These are phyloP conservation scores for Danielia reshetovae DNA, from an alignment of 805 yeast genomes.

Conservation along the genomic window DNA sequence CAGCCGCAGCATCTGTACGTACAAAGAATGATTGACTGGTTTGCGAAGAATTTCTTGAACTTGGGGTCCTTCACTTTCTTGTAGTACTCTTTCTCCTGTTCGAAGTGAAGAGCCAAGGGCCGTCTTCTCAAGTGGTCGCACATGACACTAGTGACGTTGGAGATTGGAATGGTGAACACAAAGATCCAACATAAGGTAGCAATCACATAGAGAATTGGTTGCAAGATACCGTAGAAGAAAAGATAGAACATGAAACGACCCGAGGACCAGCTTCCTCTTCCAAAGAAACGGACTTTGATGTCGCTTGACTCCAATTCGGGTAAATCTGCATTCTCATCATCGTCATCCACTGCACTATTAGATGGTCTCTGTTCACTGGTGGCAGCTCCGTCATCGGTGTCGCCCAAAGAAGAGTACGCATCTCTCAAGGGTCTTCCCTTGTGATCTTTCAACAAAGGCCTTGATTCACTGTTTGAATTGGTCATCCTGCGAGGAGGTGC, in stretches of 20 bases:
- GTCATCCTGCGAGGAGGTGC: constrained; percentile 56
- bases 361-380: constrained; percentile 8
- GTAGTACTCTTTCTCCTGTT: constrained; percentile 51
- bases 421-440: constrained; percentile 39
- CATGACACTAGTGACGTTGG: constrained; percentile 66
- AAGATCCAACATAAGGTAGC: constrained; percentile 69
- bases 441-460: constrained; percentile 40
- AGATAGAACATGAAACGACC: constrained; percentile 77
- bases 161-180: constrained; percentile 92
- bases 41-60: constrained; percentile 34
- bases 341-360: constrained; percentile 14
- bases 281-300: constrained; percentile 63
- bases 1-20: constrained; percentile 90
- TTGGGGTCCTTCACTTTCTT: constrained; percentile 21
- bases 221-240: constrained; percentile 63
- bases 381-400: constrained; percentile 6
- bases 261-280: constrained; percentile 86
- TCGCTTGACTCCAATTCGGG: constrained; percentile 18
- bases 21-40: constrained; percentile 69
- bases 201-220: constrained; percentile 59
- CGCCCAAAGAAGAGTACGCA: constrained; percentile 30
- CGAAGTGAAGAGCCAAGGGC: constrained; percentile 82
- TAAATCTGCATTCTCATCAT: constrained; percentile 15
- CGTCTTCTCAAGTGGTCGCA: constrained; percentile 80
- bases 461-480: constrained; percentile 21